phyloP scores from a whole-genome alignment of 176 grass and related monocot species.

The Tillandsia leiboldiana region DNA sequence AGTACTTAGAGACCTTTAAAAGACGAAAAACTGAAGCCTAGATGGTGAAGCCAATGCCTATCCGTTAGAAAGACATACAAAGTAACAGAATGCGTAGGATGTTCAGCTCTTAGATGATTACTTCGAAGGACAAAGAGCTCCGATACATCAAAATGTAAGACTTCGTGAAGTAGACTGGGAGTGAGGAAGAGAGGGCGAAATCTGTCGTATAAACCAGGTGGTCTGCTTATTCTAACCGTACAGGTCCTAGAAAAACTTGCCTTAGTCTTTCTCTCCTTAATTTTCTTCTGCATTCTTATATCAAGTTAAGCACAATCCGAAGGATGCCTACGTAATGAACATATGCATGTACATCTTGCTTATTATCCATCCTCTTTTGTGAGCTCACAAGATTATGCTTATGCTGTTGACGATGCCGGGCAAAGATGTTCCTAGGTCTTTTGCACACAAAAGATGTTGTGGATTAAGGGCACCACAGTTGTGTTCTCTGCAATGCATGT shows the following conservation, averaged over 20 bases:
- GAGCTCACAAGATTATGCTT: no score
- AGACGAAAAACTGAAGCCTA: neutral
- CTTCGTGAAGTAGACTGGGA: neutral
- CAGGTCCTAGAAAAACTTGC: neutral
- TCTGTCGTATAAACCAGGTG: neutral
- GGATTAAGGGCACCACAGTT: no score
- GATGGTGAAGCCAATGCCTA: neutral
- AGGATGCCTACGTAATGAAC: no score
- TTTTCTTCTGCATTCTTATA: neutral
- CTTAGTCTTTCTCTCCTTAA: neutral
- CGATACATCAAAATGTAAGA: neutral
- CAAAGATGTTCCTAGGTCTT: no score
- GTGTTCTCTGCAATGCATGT: no score
- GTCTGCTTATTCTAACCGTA: neutral
- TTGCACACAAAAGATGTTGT: no score
- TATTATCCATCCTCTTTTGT: no score
- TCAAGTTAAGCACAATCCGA: neutral
- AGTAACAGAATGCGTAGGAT: neutral
- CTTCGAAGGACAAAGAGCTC: neutral
- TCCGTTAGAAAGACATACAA: neutral
- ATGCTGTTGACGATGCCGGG: no score
- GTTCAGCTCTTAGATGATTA: neutral
- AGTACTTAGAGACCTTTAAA: slow-evolving; percentile 2
- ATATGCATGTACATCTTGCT: no score
- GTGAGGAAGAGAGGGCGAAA: neutral